A percentile compares a stretch with the other conserved stretches of the same genome.
Conservation (phyloP, 139 green algal species). For the Monoraphidium neglectum region DNA sequence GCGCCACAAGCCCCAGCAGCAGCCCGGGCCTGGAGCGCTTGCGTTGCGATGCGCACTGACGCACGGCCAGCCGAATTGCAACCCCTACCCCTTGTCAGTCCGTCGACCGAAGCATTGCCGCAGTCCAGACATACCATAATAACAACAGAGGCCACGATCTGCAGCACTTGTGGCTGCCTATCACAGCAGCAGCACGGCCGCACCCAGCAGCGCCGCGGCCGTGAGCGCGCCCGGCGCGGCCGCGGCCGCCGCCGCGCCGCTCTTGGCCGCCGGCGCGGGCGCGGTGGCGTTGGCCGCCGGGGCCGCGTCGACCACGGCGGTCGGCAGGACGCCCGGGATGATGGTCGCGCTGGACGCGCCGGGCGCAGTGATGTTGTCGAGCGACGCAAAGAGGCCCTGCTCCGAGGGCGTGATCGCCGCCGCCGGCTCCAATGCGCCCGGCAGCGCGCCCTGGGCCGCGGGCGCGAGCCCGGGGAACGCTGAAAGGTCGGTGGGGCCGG, state of each 20-base stretch:
- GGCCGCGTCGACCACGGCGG: not conserved
- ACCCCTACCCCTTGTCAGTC: no score
- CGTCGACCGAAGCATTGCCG: no score
- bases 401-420: not conserved
- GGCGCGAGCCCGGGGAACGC: not conserved
- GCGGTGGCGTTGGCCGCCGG: not conserved
- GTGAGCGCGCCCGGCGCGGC: not conserved
- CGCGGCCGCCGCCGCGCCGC: not conserved
- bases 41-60: no score
- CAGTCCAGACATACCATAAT: not conserved
- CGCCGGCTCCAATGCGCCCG: not conserved
- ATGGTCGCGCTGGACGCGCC: not conserved
- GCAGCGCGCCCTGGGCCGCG: not conserved
- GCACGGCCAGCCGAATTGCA: no score
- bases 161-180: not conserved
- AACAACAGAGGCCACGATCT: not conserved
- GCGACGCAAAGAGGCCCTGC: not conserved
- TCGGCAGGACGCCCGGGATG: no score
- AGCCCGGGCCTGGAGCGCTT: no score
- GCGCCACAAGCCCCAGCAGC: no score
- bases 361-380: not conserved
- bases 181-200: constrained; percentile 10
- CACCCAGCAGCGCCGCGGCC: not conserved
- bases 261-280: not conserved
- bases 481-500: no score